Evolutionary conservation across 768 basidiomycete species (phyloP).

Genomic region (Xanthoconium purpureum): DNA sequence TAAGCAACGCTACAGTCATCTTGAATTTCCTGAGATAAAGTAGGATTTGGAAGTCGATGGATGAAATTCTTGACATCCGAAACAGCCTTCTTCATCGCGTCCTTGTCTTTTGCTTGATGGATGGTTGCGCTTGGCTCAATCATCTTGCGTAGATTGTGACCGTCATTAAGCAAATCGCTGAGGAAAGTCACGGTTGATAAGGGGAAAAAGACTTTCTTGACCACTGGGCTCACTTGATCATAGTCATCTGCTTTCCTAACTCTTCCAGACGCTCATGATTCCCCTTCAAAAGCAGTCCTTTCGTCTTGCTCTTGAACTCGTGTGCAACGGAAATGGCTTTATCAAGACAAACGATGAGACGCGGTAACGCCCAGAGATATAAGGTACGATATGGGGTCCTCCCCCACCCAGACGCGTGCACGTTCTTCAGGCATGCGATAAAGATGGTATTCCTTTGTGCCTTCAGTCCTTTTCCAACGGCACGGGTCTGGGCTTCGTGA

Average conservation of each 20-base stretch:
- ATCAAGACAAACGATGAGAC: slow-evolving; percentile 42
- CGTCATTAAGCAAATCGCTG: slow-evolving; percentile 29
- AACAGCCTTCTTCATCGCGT: slow-evolving; percentile 27
- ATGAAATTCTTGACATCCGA: slow-evolving; percentile 29
- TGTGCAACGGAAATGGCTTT: slow-evolving; percentile 23
- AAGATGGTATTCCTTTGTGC: slow-evolving; percentile 29
- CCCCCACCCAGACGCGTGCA: slow-evolving; percentile 29
- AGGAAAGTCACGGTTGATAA: not conserved
- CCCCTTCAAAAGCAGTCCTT: slow-evolving; percentile 28
- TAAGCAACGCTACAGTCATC: slow-evolving; percentile 29
- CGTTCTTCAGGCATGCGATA: slow-evolving; percentile 26
- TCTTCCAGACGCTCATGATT: slow-evolving; percentile 37
- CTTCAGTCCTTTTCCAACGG: slow-evolving; percentile 13
- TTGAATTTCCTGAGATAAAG: slow-evolving; percentile 15
- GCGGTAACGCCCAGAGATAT: slow-evolving; percentile 39
- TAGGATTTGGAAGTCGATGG: slow-evolving; percentile 18
- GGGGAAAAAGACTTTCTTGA: not conserved
- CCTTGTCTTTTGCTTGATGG: slow-evolving; percentile 26
- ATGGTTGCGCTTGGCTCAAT: slow-evolving; percentile 32
- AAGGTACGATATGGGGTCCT: slow-evolving; percentile 33
- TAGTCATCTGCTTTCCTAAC: slow-evolving; percentile 27
- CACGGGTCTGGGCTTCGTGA: not conserved
- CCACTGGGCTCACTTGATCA: slow-evolving; percentile 31
- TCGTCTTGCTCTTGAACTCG: slow-evolving; percentile 32
- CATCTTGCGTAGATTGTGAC: slow-evolving; percentile 26